Evolutionary conservation across 2,329 filamentous ascomycete genomes (phyloP).

Genomic region (Neopestalotiopsis clavispora): DNA sequence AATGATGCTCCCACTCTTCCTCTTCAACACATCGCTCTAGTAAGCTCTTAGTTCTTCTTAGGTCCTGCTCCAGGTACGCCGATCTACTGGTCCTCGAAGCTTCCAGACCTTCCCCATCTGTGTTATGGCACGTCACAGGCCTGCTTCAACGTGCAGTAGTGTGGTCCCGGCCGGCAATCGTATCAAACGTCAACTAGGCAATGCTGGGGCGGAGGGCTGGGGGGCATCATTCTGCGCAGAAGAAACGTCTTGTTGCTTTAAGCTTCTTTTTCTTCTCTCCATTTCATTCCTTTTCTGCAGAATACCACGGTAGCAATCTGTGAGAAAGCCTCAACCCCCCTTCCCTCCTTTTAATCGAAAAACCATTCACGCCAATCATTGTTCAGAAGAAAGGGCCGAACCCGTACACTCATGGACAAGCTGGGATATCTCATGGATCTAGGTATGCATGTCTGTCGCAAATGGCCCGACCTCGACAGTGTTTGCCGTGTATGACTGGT

Average conservation of each 20-base stretch:
- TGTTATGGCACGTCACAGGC: constrained; percentile 34
- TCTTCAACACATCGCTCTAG: too few relatives aligned
- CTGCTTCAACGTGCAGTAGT: constrained; percentile 29
- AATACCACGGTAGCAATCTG: too few relatives aligned
- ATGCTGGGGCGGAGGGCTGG: too few relatives aligned
- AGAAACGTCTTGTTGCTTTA: constrained; percentile 15
- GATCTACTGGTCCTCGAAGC: constrained; percentile 2
- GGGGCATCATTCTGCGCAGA: constrained; percentile 24
- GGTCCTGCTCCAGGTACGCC: background rate
- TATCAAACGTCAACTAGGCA: constrained; percentile 26
- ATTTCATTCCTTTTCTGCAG: background rate
- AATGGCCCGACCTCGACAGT: background rate
- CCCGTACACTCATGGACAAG: too few relatives aligned
- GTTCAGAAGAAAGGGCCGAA: too few relatives aligned
- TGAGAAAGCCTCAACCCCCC: background rate
- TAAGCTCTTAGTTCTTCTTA: too few relatives aligned
- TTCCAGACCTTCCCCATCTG: constrained; percentile 29
- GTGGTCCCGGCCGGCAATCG: constrained; percentile 28
- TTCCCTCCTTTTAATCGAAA: background rate
- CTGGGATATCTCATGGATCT: too few relatives aligned
- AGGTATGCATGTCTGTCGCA: too few relatives aligned
- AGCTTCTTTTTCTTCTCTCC: constrained; percentile 5
- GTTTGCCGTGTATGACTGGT: background rate
- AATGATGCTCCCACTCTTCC: too few relatives aligned
- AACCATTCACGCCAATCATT: background rate